These are phyloP conservation scores for Aquilaria yunnanensis DNA, from an alignment of 345 rosid genomes.

Conservation along the genomic window DNA sequence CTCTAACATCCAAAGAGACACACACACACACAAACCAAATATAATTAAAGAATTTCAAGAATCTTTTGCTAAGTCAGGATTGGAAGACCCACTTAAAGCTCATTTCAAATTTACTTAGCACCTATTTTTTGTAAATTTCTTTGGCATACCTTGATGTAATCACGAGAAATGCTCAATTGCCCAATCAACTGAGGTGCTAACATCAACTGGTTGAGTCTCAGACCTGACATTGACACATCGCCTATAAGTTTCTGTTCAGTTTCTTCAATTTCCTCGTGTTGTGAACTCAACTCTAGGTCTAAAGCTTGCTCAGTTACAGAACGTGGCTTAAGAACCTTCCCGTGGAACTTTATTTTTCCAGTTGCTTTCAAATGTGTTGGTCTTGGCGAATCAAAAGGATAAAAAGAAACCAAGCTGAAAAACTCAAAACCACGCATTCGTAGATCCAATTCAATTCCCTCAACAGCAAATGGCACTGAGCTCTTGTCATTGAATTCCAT, in stretches of 20 bases:
- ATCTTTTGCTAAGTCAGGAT: too few relatives aligned
- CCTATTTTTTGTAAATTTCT: background rate
- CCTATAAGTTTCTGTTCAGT: constrained; percentile 55
- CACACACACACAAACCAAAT: background rate
- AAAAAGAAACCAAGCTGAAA: constrained; percentile 74
- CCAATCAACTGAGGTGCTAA: constrained; percentile 93
- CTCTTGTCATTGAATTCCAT: constrained; percentile 29
- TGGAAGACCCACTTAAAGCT: too few relatives aligned
- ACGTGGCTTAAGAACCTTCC: constrained; percentile 51
- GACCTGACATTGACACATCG: constrained; percentile 79
- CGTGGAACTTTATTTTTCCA: constrained; percentile 85
- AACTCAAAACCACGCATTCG: constrained; percentile 98
- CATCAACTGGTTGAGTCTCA: constrained; percentile 86
- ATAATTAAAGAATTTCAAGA: background rate
- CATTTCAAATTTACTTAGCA: too few relatives aligned
- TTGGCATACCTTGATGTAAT: constrained; percentile 59
- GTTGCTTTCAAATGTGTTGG: constrained; percentile 92
- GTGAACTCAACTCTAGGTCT: constrained; percentile 22
- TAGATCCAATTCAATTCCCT: constrained; percentile 90
- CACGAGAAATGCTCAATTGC: constrained; percentile 64
- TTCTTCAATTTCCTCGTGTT: constrained; percentile 21
- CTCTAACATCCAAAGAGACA: background rate
- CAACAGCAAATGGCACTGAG: constrained; percentile 59
- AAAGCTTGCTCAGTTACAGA: constrained; percentile 23
- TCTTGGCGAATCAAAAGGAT: constrained; percentile 94